Evolutionary conservation across 2,329 filamentous ascomycete species (phyloP).

Genomic region (Pyricularia pennisetigena): DNA sequence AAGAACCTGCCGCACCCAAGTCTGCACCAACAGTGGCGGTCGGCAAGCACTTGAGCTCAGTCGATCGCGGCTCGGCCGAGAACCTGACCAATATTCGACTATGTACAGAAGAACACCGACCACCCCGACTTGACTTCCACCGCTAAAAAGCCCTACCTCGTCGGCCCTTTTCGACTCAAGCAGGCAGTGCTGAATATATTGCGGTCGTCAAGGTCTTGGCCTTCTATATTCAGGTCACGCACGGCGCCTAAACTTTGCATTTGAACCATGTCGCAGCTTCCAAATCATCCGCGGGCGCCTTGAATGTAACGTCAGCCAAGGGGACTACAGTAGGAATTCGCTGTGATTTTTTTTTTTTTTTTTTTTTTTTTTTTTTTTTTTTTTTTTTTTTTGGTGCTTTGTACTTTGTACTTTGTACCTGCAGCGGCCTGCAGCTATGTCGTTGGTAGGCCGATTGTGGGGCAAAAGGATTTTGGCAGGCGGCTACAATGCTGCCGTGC

Average conservation of each 20-base stretch:
- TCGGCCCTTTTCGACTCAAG: neutral
- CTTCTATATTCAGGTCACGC: neutral
- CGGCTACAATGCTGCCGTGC: neutral
- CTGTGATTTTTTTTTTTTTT: no score
- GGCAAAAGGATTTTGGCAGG: neutral
- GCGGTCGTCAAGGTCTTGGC: neutral
- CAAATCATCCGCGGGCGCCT: neutral
- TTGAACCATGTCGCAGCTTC: neutral
- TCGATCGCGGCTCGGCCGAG: neutral
- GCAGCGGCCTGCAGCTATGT: no score
- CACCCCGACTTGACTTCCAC: neutral
- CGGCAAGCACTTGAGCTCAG: neutral
- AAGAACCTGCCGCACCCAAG: neutral
- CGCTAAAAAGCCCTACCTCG: neutral
- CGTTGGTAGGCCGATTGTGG: neutral
- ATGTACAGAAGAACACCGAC: no score
- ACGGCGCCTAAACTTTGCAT: neutral
- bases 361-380: no score
- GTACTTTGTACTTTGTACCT: no score
- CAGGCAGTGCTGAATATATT: neutral
- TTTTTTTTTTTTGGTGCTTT: no score
- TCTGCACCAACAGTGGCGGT: neutral
- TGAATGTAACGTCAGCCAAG: neutral
- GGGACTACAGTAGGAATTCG: no score
- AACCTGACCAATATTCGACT: neutral